Conservation (phyloP, 441 rosid genomes). For the Syzygium syzygioides region DNA sequence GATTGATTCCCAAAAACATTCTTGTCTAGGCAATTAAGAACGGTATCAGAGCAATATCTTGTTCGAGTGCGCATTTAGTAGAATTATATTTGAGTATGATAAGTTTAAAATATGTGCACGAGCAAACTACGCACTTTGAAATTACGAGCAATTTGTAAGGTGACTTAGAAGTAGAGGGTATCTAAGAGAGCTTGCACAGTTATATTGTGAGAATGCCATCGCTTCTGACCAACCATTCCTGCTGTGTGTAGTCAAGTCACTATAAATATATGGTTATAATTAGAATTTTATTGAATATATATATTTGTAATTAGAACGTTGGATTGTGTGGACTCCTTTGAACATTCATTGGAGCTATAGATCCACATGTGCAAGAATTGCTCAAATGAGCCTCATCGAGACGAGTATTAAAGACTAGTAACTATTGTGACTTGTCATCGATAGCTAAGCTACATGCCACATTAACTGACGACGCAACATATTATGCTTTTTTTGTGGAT, state of each 20-base stretch:
- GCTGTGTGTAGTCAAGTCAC: background rate
- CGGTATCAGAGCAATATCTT: background rate
- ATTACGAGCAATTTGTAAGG: background rate
- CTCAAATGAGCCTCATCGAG: background rate
- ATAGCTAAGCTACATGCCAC: rapidly evolving
- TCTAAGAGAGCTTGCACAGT: background rate
- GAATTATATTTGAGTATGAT: background rate
- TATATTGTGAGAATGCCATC: background rate
- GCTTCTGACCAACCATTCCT: background rate
- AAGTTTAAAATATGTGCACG: background rate
- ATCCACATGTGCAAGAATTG: background rate
- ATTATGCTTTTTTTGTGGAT: background rate
- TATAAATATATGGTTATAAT: background rate
- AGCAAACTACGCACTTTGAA: background rate
- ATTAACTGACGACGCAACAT: background rate
- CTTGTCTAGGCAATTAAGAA: background rate
- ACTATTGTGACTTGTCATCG: background rate
- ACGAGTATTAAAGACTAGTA: background rate
- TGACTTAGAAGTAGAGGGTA: background rate
- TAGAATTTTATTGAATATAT: background rate
- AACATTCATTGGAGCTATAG: background rate
- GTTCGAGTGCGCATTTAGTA: background rate
- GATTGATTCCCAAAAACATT: background rate
- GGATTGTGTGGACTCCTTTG: background rate
- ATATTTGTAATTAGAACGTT: background rate